Conservation (phyloP, 768 basidiomycete species). For the Rhizopogon rudus region DNA sequence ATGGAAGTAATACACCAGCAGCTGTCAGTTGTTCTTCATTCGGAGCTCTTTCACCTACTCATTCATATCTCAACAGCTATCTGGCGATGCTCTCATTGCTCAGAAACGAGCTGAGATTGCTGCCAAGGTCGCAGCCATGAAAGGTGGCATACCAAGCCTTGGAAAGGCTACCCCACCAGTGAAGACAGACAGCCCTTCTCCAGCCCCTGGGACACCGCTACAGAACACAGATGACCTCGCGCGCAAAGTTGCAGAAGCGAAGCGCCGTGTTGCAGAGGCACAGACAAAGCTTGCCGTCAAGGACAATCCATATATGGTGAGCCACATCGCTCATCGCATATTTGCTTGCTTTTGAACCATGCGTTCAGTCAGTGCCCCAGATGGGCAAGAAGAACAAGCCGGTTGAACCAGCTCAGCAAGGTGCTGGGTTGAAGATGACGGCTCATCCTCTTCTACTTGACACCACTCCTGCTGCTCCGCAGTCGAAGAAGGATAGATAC, state of each 20-base stretch:
- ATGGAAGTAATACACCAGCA: conserved; percentile 37
- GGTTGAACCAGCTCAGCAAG: conserved; percentile 67
- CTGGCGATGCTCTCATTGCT: conserved; percentile 65
- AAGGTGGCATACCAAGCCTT: conserved; percentile 32
- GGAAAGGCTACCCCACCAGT: conserved; percentile 13
- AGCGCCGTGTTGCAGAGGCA: conserved; percentile 77
- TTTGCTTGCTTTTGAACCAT: background rate
- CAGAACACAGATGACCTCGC: conserved; percentile 58
- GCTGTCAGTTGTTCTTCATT: conserved; percentile 34
- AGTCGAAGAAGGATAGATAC: conserved; percentile 87
- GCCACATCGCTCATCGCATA: conserved; percentile 14
- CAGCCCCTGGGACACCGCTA: conserved; percentile 33
- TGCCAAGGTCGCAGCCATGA: conserved; percentile 80
- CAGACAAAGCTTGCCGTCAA: conserved; percentile 70
- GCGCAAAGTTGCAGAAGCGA: conserved; percentile 78
- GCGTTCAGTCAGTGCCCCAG: conserved; percentile 47
- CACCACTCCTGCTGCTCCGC: conserved; percentile 43
- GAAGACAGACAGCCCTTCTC: conserved; percentile 27
- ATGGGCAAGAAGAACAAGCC: conserved; percentile 48
- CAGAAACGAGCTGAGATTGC: conserved; percentile 82
- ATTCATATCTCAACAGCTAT: conserved; percentile 28
- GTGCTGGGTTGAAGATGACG: conserved; percentile 84
- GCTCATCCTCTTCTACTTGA: conserved; percentile 85
- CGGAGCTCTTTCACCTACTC: background rate
- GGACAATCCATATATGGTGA: conserved; percentile 86